Percentiles rank a stretch among this genome's conserved stretches.
Evolutionary conservation across 2,329 filamentous ascomycete species (phyloP).

Genomic region (Xylariales sp.): DNA sequence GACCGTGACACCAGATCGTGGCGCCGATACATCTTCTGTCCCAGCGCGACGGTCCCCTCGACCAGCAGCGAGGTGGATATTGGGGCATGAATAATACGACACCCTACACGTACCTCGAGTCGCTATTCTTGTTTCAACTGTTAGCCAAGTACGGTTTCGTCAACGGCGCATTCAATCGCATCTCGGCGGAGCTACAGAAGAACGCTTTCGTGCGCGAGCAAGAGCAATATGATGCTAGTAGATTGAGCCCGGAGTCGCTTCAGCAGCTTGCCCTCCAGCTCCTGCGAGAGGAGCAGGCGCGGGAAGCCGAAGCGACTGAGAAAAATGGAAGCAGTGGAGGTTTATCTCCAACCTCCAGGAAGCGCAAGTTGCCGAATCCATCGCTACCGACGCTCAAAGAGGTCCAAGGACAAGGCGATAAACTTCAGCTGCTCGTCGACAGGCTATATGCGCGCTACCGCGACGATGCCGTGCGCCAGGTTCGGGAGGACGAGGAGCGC

Average conservation of each 20-base stretch:
- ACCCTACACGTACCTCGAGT: constrained; percentile 80
- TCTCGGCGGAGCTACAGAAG: constrained; percentile 69
- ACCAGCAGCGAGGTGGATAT: constrained; percentile 50
- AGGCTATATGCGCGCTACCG: constrained; percentile 74
- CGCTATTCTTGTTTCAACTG: constrained; percentile 78
- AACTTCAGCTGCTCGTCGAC: constrained; percentile 66
- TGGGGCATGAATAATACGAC: constrained; percentile 55
- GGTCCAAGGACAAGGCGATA: constrained; percentile 59
- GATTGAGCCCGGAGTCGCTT: constrained; percentile 73
- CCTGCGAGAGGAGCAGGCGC: constrained; percentile 66
- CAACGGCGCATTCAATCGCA: constrained; percentile 61
- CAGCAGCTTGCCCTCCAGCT: constrained; percentile 74
- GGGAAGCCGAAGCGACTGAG: constrained; percentile 38
- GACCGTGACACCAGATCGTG: constrained; percentile 35
- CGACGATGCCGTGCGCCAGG: constrained; percentile 62
- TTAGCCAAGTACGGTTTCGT: constrained; percentile 65
- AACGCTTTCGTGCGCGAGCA: constrained; percentile 70
- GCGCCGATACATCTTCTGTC: constrained; percentile 51
- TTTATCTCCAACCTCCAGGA: constrained; percentile 56
- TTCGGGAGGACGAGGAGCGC: constrained; percentile 68
- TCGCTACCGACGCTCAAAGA: constrained; percentile 62
- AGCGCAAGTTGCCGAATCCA: constrained; percentile 69
- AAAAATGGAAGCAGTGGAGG: constrained; percentile 35
- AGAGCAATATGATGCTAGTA: constrained; percentile 65
- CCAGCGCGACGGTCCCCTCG: constrained; percentile 50